Evolutionary conservation across 495 filamentous ascomycete genomes (phyloP).

Genomic region (Sabuloglossum arenarium): DNA sequence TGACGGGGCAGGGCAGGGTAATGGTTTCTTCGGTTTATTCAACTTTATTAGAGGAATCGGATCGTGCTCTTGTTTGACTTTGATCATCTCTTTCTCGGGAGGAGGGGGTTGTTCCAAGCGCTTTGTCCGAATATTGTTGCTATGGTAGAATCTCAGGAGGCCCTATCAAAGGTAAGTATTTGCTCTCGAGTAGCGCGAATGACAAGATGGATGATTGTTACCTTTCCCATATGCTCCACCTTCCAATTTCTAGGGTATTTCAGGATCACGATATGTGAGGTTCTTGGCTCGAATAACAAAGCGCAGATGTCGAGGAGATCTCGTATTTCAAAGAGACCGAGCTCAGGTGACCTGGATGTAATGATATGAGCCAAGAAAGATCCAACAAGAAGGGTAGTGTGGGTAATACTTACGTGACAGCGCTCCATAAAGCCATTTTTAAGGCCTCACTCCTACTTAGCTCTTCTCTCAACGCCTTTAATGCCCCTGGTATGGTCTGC

Average conservation of each 20-base stretch:
- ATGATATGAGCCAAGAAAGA: neutral
- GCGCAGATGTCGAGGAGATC: constrained; percentile 58
- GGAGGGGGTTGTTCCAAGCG: neutral
- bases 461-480: constrained; percentile 53
- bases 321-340: constrained; percentile 50
- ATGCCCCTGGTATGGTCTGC: constrained; percentile 53
- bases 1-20: neutral
- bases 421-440: constrained; percentile 55
- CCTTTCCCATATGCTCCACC: constrained; percentile 39
- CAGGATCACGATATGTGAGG: constrained; percentile 38
- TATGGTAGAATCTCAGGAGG: neutral
- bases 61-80: neutral
- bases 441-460: constrained; percentile 38
- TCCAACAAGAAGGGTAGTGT: neutral
- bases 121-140: neutral
- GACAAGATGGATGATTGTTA: constrained; percentile 6
- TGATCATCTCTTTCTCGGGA: neutral
- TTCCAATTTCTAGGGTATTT: constrained; percentile 53
- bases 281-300: constrained; percentile 46
- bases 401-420: constrained; percentile 21
- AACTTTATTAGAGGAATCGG: neutral
- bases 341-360: constrained; percentile 30
- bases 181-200: neutral
- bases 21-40: neutral
- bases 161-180: neutral